These are phyloP conservation scores for Didymosphaeria variabile DNA, from an alignment of 2,329 filamentous ascomycete genomes.

Conservation along the genomic window DNA sequence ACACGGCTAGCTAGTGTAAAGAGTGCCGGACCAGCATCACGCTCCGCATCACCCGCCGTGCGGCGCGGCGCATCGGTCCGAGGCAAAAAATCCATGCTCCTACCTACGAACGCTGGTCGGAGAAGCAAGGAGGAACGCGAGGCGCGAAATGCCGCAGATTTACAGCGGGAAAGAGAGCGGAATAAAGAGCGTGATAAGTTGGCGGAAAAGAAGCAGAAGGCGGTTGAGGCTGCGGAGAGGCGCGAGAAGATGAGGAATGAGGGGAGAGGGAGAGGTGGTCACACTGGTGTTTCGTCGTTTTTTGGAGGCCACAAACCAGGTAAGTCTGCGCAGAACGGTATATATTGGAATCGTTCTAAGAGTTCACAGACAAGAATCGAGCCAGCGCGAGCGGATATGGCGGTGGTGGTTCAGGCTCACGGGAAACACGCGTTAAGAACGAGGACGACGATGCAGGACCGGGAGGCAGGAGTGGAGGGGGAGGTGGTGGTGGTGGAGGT, in stretches of 20 bases:
- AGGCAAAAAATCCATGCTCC: conserved; percentile 39
- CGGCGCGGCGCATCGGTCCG: conserved; percentile 36
- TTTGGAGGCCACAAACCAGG: conserved; percentile 35
- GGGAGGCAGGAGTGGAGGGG: conserved; percentile 42
- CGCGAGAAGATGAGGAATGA: conserved; percentile 38
- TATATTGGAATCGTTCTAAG: conserved; percentile 14
- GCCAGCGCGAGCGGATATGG: conserved; percentile 33
- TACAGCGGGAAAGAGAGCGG: conserved; percentile 50
- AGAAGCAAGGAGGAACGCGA: conserved; percentile 56
- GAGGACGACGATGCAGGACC: conserved; percentile 38
- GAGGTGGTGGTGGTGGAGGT: conserved; percentile 31
- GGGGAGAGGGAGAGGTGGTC: conserved; percentile 52
- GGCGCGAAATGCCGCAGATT: conserved; percentile 52
- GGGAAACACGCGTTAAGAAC: conserved; percentile 42
- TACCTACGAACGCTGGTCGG: conserved; percentile 55
- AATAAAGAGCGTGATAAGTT: conserved; percentile 46
- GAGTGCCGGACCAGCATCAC: conserved; percentile 37
- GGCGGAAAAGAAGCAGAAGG: conserved; percentile 33
- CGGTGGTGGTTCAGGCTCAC: conserved; percentile 39
- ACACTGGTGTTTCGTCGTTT: conserved; percentile 41
- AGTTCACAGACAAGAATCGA: conserved; percentile 33
- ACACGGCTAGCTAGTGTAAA: conserved; percentile 42
- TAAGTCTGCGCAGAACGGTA: conserved; percentile 17
- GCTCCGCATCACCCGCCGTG: conserved; percentile 41
- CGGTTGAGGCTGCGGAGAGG: conserved; percentile 31